phyloP scores from a whole-genome alignment of 176 grass and related monocot species.

The Bolboschoenus planiculmis region DNA sequence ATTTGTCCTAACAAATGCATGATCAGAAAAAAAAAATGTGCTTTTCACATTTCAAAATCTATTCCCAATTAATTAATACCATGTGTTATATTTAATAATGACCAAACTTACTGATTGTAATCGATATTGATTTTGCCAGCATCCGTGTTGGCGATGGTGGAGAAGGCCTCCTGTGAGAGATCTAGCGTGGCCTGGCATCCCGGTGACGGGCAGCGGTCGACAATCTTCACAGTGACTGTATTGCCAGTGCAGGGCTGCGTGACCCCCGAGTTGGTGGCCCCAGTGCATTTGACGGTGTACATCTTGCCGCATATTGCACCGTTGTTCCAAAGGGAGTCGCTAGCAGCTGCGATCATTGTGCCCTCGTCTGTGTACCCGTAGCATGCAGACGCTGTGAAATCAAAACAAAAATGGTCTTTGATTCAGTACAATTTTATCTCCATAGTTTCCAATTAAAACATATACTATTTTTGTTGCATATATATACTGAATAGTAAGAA shows the following conservation, averaged over 20 bases:
- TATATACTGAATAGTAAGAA: no score
- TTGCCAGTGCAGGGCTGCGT: constrained; percentile 34
- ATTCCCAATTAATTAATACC: not conserved
- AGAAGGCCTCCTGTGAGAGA: constrained; percentile 57
- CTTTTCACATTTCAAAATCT: not conserved
- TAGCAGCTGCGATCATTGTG: constrained; percentile 49
- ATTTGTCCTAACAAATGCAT: no score
- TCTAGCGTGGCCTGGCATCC: constrained; percentile 36
- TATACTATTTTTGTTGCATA: not conserved
- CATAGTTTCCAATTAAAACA: no score
- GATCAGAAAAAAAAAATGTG: not conserved
- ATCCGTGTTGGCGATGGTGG: constrained; percentile 31
- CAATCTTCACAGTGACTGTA: constrained; percentile 37
- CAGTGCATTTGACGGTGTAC: constrained; percentile 29
- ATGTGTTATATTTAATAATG: not conserved
- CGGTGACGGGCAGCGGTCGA: constrained; percentile 40
- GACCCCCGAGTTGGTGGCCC: constrained; percentile 29
- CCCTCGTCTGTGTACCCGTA: constrained; percentile 25
- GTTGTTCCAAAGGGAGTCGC: constrained; percentile 28
- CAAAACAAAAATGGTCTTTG: no score
- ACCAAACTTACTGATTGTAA: constrained; percentile 35
- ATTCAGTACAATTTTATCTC: no score
- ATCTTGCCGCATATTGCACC: constrained; percentile 29
- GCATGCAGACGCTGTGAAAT: constrained; percentile 45
- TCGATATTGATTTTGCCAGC: constrained; percentile 46